A percentile compares a stretch with the other conserved stretches of the same genome.
Conservation (phyloP, 371 early-diverging fungal species). For the Actinomortierella wolfii region DNA sequence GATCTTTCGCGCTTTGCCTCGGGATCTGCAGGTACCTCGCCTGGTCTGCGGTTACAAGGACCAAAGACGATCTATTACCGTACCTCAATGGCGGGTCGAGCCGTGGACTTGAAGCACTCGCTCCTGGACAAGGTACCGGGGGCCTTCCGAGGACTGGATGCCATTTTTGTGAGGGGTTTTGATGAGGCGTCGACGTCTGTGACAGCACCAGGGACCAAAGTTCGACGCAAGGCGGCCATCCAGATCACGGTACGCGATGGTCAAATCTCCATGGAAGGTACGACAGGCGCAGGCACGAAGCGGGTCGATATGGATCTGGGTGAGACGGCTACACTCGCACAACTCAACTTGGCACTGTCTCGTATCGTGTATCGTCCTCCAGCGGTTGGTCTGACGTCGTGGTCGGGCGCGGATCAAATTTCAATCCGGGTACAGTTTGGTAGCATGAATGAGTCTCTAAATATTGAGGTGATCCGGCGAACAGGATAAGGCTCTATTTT, state of each 20-base stretch:
- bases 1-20: slow-evolving; percentile 30
- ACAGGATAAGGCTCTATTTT: too few species aligned
- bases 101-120: slow-evolving; percentile 5
- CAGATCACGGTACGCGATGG: slow-evolving; percentile 17
- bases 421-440: slow-evolving; percentile 37
- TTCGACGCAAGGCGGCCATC: slow-evolving; percentile 12
- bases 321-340: slow-evolving; percentile 32
- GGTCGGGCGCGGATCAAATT: slow-evolving; percentile 16
- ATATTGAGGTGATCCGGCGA: slow-evolving; percentile 22
- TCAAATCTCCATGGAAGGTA: slow-evolving; percentile 12
- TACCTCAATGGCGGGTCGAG: slow-evolving; percentile 13
- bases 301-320: slow-evolving; percentile 36
- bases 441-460: slow-evolving; percentile 20
- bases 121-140: slow-evolving; percentile 51
- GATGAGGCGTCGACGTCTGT: slow-evolving; percentile 2
- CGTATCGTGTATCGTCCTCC: slow-evolving; percentile 37
- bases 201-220: slow-evolving; percentile 4
- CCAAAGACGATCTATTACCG: slow-evolving; percentile 43
- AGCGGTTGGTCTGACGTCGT: background rate
- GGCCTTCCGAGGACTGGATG: slow-evolving; percentile 58
- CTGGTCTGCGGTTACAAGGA: slow-evolving; percentile 22
- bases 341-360: slow-evolving; percentile 28
- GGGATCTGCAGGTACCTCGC: slow-evolving; percentile 7
- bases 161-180: slow-evolving; percentile 56
- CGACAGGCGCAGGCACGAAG: slow-evolving; percentile 14